These are phyloP conservation scores for Isabelozyma rhagii DNA, from an alignment of 805 yeast genomes.

Conservation along the genomic window DNA sequence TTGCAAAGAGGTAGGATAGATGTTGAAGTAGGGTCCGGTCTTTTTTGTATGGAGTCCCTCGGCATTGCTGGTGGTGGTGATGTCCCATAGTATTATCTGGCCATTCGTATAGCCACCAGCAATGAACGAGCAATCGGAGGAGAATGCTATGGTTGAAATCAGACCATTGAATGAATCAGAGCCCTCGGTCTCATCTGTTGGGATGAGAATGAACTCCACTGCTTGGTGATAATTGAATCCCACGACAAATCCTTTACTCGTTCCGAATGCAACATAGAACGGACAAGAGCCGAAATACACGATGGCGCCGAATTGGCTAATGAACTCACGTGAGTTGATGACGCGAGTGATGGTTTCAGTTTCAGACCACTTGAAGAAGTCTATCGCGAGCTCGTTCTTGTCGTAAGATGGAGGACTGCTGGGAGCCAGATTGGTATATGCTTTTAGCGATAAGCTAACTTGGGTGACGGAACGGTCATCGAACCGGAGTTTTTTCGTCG, in stretches of 20 bases:
- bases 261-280: slow-evolving; percentile 59
- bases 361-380: slow-evolving; percentile 23
- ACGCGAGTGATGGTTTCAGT: slow-evolving; percentile 14
- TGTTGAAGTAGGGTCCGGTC: slow-evolving; percentile 49
- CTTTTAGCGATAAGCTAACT: slow-evolving; percentile 17
- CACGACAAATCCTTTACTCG: slow-evolving; percentile 60
- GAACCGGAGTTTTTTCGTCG: slow-evolving; percentile 21
- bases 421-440: slow-evolving; percentile 3
- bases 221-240: slow-evolving; percentile 70
- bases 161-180: slow-evolving; percentile 14
- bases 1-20: slow-evolving; percentile 21
- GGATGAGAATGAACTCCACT: slow-evolving; percentile 42
- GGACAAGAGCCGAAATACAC: slow-evolving; percentile 21
- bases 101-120: slow-evolving; percentile 73
- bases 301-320: slow-evolving; percentile 19
- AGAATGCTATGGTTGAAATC: slow-evolving; percentile 55
- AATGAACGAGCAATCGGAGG: slow-evolving; percentile 65
- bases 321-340: slow-evolving; percentile 20
- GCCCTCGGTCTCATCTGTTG: slow-evolving; percentile 11
- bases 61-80: slow-evolving; percentile 23
- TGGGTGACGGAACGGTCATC: slow-evolving; percentile 37
- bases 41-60: slow-evolving; percentile 46
- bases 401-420: neutral
- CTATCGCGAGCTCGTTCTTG: neutral
- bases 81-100: slow-evolving; percentile 65